A percentile compares a stretch with the other conserved stretches of the same genome.
These are phyloP conservation scores for Beauveria brongniartii DNA, from an alignment of 2,329 filamentous ascomycete species.

Conservation along the genomic window DNA sequence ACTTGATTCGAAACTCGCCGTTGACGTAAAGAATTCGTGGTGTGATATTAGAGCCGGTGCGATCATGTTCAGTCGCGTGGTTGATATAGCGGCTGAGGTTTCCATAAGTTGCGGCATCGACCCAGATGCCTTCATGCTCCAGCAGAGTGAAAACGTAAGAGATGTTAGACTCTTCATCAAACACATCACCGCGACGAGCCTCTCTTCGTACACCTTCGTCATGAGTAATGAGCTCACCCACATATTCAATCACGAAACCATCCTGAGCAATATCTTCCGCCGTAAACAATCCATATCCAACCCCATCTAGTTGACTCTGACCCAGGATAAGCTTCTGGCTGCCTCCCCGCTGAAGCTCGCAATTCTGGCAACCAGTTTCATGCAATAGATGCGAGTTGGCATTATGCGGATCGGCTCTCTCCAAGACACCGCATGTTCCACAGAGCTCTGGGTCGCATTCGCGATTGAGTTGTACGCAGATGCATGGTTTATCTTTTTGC, in stretches of 20 bases:
- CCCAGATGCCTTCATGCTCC: slow-evolving; percentile 54
- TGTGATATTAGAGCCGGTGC: slow-evolving; percentile 50
- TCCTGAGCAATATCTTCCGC: slow-evolving; percentile 58
- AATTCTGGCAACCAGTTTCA: slow-evolving; percentile 60
- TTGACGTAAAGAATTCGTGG: slow-evolving; percentile 65
- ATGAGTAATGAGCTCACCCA: slow-evolving; percentile 65
- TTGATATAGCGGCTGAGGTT: slow-evolving; percentile 83
- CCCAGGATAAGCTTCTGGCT: slow-evolving; percentile 61
- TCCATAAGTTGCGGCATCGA: slow-evolving; percentile 69
- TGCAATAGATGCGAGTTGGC: slow-evolving; percentile 50
- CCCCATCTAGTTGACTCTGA: slow-evolving; percentile 56
- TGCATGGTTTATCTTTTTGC: slow-evolving; percentile 54
- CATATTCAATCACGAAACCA: slow-evolving; percentile 76
- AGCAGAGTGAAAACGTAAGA: slow-evolving; percentile 58
- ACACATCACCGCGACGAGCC: slow-evolving; percentile 50
- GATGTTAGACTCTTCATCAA: slow-evolving; percentile 51
- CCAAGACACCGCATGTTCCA: slow-evolving; percentile 57
- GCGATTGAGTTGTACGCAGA: slow-evolving; percentile 63
- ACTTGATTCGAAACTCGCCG: slow-evolving; percentile 67
- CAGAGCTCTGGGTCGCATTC: slow-evolving; percentile 78
- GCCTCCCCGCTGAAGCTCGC: slow-evolving; percentile 59
- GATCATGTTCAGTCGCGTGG: slow-evolving; percentile 50
- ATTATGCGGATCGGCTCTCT: slow-evolving; percentile 62
- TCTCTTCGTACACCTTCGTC: slow-evolving; percentile 63
- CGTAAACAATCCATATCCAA: slow-evolving; percentile 69